phyloP scores from a whole-genome alignment of 148 eudicot genomes.

The Chenopodium formosanum region DNA sequence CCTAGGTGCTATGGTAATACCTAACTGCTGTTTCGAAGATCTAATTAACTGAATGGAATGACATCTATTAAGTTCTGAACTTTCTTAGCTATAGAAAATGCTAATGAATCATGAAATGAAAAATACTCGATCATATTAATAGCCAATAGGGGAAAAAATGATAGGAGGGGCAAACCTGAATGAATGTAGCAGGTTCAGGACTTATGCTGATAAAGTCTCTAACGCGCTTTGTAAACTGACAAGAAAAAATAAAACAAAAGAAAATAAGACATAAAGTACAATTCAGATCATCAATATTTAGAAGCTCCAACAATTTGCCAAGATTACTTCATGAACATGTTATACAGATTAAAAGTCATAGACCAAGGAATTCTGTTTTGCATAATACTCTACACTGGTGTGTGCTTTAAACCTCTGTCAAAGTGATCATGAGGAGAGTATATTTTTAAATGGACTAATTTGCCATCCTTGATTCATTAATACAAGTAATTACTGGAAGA shows the following conservation, averaged over 20 bases:
- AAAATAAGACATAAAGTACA: background rate
- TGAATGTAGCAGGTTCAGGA: constrained; percentile 54
- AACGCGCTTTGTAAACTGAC: constrained; percentile 47
- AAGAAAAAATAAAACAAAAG: constrained; percentile 6
- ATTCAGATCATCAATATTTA: too few species aligned
- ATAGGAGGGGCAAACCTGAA: constrained; percentile 47
- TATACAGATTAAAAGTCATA: too few species aligned
- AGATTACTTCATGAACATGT: background rate
- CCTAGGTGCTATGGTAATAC: background rate
- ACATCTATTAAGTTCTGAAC: background rate
- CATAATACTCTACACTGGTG: too few species aligned
- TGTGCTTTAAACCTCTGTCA: background rate
- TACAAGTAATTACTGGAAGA: too few species aligned
- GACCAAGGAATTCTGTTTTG: too few species aligned
- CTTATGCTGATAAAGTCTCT: constrained; percentile 37
- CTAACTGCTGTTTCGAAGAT: background rate
- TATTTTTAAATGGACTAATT: too few species aligned
- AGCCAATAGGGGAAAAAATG: too few species aligned
- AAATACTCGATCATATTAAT: too few species aligned
- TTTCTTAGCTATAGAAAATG: background rate
- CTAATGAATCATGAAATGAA: too few species aligned
- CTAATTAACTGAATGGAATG: background rate
- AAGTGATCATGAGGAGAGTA: too few species aligned
- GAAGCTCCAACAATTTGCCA: background rate
- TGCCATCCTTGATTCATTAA: too few species aligned